Evolutionary conservation across 1,284 basidiomycete genomes (phyloP), one percentile per base, ranked within the genome.

Genomic region (Tilletia walkeri): DNA sequence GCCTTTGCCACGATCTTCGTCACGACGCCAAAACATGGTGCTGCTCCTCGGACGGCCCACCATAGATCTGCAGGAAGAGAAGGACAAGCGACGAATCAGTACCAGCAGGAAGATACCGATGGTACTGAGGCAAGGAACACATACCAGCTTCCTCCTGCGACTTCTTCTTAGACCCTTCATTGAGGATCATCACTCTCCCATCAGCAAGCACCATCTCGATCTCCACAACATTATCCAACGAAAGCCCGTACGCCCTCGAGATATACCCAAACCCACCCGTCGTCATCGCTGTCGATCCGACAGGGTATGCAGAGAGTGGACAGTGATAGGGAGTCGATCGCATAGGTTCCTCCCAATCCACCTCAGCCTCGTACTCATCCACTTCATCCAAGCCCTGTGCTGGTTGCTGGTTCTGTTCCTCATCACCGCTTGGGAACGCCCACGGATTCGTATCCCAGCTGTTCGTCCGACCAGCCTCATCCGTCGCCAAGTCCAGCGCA

Each of bases 261-360:
- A 94, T 85, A 84, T 95, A 95, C 0, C 94, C 93, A 79, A 95
- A 95, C 0, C 94, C 94, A 14, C 91, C 92, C 2, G 92, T 88
- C 71, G 94, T 85, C 90, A 94, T 92, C 68, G 92, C 89, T 10
- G 90, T 77, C 54, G 92, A 90, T 18, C 91, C 91, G 2, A 88
- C 89, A 0, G 86, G 86, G 78, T 86, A 86, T 0, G 86, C 86
- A 3, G 86, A 79, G 10, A 77, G 72, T 9, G 78, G 78, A 2
- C 78, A 76, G 45, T 78, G 77, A 69, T 80, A 79, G 2, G 78
- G 77, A n/a, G 59, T 63, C 34, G 59, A 63, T 7, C 59, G 59
- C 34, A 63, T 63, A 4, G 59, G 59, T 39, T 34, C 34, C 30
- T 63, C 59, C 59, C 59, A 63, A 20, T 63, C 59, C 1, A 45